Conservation (phyloP, 176 grass and related monocot genomes). For the Rhynchospora breviuscula region DNA sequence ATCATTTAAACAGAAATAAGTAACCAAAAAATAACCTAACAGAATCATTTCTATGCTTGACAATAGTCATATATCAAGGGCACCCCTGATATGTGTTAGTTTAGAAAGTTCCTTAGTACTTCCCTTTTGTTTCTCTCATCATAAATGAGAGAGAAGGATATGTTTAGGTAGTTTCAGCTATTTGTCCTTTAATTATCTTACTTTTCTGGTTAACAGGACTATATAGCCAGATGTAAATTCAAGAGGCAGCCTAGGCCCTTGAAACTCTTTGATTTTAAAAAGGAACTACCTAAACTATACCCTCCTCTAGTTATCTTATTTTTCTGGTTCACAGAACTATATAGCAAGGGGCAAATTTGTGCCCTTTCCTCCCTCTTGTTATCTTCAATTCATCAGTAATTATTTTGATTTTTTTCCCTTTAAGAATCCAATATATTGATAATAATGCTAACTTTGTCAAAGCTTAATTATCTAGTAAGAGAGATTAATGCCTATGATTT, state of each 20-base stretch:
- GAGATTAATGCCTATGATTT: no score
- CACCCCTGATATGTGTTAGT: neutral
- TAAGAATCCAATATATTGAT: no score
- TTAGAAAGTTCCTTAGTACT: neutral
- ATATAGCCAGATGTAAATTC: neutral
- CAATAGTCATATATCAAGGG: neutral
- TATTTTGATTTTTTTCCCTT: no score
- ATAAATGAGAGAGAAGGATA: neutral
- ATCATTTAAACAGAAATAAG: slow-evolving; percentile 34
- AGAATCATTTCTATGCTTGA: neutral
- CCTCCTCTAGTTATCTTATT: neutral
- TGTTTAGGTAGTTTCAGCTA: neutral
- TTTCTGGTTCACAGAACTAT: neutral
- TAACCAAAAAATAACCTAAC: neutral
- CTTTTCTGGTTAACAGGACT: neutral
- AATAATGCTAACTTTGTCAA: no score
- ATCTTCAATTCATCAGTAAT: no score
- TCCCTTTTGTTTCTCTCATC: neutral
- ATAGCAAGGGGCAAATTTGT: neutral
- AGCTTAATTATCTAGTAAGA: no score
- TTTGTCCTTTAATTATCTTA: neutral
- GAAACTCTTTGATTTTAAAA: no score
- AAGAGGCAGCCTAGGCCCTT: no score
- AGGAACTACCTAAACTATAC: neutral
- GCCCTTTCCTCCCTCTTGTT: no score